Base-by-base conservation (phyloP, 163 green algal species). In the Scenedesmus sp. region DNA sequence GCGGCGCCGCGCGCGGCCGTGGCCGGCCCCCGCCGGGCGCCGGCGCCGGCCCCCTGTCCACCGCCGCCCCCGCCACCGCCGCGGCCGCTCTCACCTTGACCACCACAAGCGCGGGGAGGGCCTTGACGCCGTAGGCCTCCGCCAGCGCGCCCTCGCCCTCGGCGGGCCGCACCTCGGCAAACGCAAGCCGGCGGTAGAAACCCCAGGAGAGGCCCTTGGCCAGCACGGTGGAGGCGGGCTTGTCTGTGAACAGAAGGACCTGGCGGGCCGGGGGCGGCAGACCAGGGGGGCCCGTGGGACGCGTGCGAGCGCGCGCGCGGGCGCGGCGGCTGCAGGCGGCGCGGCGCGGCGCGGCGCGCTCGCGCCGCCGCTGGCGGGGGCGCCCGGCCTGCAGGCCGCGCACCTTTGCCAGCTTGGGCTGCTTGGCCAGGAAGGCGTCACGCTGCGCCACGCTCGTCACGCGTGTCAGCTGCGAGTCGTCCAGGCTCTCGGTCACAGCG, bases 241-340 rank as follows among this genome's bases (percentile, higher is more conserved):
- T 75, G 36, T 81, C 63, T 3, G 74, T 81, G 63, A 81, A 81
- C 36, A 81, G 39, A 50, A 81, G 74, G 29, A 75, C 74, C 47
- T 72, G 60, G 7, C 7, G 39, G 39, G 39, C n/a, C n/a, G n/a
- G n/a, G n/a, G n/a, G n/a, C n/a, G n/a, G n/a, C n/a, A n/a, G n/a
- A n/a, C n/a, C n/a, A n/a, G n/a, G n/a, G n/a, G n/a, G n/a, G n/a
- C n/a, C n/a, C n/a, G n/a, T n/a, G n/a, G n/a, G n/a, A n/a, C n/a
- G n/a, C n/a, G n/a, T n/a, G n/a, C n/a, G n/a, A n/a, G n/a, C n/a
- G n/a, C n/a, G n/a, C n/a, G n/a, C n/a, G n/a, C n/a, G n/a, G n/a
- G n/a, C n/a, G n/a, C n/a, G n/a, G n/a, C n/a, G n/a, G n/a, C n/a
- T n/a, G n/a, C n/a, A n/a, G n/a, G n/a, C n/a, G n/a, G n/a, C n/a